phyloP scores from a whole-genome alignment of 2,329 filamentous ascomycete species.

The Penicillium brasilianum region DNA sequence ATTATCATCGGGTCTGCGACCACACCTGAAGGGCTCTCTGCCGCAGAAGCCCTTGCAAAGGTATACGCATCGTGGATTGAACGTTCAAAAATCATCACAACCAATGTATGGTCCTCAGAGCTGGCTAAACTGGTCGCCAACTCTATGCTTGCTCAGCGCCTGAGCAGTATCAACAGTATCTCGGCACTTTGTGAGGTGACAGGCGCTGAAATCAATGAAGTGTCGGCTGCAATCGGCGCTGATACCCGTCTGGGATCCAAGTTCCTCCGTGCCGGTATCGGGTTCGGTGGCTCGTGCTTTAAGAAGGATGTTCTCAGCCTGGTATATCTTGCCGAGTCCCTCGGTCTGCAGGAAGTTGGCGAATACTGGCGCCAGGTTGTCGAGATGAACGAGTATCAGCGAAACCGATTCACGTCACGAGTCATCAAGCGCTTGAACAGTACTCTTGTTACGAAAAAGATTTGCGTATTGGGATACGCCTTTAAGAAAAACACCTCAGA shows the following conservation, averaged over 20 bases:
- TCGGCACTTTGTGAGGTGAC: slow-evolving; percentile 77
- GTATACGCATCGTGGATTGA: slow-evolving; percentile 76
- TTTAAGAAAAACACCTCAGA: slow-evolving; percentile 82
- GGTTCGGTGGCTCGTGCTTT: slow-evolving; percentile 81
- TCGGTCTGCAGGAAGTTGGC: slow-evolving; percentile 72
- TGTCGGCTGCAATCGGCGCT: slow-evolving; percentile 68
- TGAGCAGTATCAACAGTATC: slow-evolving; percentile 79
- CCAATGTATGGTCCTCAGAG: slow-evolving; percentile 78
- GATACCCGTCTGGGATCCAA: slow-evolving; percentile 73
- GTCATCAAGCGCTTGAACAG: slow-evolving; percentile 71
- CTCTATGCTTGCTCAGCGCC: slow-evolving; percentile 77
- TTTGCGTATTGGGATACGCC: slow-evolving; percentile 74
- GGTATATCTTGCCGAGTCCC: slow-evolving; percentile 72
- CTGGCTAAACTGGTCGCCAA: slow-evolving; percentile 79
- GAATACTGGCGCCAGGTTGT: slow-evolving; percentile 77
- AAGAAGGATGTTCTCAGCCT: slow-evolving; percentile 78
- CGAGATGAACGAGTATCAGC: slow-evolving; percentile 76
- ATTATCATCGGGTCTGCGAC: slow-evolving; percentile 73
- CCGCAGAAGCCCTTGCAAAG: slow-evolving; percentile 66
- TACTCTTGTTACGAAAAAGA: slow-evolving; percentile 71
- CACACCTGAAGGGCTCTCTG: slow-evolving; percentile 63
- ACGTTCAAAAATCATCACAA: slow-evolving; percentile 68
- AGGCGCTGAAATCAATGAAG: slow-evolving; percentile 74
- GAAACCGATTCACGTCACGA: slow-evolving; percentile 68
- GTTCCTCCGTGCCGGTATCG: slow-evolving; percentile 74